Base-by-base conservation (phyloP, 768 basidiomycete genomes). In the Suillus luteus region DNA sequence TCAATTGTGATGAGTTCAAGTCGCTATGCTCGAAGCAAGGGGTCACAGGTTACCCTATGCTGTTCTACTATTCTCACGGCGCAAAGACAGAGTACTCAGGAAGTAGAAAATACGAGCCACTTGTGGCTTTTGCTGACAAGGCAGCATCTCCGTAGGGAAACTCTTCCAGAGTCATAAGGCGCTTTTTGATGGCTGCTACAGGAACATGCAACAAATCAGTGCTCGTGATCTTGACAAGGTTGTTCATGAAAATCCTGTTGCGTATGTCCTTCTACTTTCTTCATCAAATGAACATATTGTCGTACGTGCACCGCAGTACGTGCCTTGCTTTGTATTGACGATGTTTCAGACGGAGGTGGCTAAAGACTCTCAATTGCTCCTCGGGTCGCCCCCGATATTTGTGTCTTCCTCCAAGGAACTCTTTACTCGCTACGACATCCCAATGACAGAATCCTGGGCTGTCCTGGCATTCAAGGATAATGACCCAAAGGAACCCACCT, bases 1-100 rank as follows among this genome's bases (percentile, higher is more conserved):
- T 99, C 15, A 86, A 99, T 71, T 99, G 96, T 70, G 96, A 98
- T 19, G 85, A 80, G 1, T 79, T 95, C 68, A 78, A 81, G 48
- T 74, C 81, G 0, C 71, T 95, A 6, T 99, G 96, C 76, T 78
- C 81, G 52, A 69, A 76, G 14, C 81, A 94, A 62, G 83, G 81
- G 3, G 82, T 99, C 19, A 72, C 82, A 35, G 95, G 93, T 1
- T 99, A 92, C 75, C 96, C 96, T 1, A 92, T 90, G 57, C 78
- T 99, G 48, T 76, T 86, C 49, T 90, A 90, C 80, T 92, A 85
- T 33, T 82, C 82, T 14, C 72, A 74, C 4, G 82, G 84, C 9
- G 87, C 82, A 2, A 85, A 80, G 72, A 85, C 86, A 1, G 95
- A 96, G 64, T 96, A 96, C 69, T 83, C 77, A 1, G 90, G 91